Percentiles rank a stretch among this genome's conserved stretches.
Evolutionary conservation across 139 green algal genomes (phyloP).

Genomic region (Haematococcus sp.): DNA sequence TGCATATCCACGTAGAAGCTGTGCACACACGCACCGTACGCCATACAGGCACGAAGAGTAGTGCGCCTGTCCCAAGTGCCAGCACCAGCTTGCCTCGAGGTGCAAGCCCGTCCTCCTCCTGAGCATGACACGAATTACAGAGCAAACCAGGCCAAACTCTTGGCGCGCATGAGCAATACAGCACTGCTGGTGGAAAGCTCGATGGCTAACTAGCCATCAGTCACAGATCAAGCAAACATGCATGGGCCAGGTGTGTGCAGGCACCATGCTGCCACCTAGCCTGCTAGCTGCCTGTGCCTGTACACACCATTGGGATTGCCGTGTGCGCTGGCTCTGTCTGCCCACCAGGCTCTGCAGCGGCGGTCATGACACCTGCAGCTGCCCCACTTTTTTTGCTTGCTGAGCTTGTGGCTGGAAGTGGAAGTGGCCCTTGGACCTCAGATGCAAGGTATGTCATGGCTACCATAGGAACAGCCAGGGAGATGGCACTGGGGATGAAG

Average conservation of each 20-base stretch:
- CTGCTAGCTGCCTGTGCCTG: too few relatives aligned
- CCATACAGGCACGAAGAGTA: slow-evolving; percentile 73
- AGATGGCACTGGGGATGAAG: slow-evolving; percentile 43
- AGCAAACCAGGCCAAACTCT: too few relatives aligned
- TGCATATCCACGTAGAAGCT: too few relatives aligned
- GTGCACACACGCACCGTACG: slow-evolving; percentile 30
- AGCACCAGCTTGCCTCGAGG: slow-evolving; percentile 55
- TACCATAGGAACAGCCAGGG: slow-evolving; percentile 44
- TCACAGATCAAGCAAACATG: too few relatives aligned
- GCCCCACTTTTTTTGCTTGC: too few relatives aligned
- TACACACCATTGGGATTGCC: too few relatives aligned
- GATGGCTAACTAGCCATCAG: too few relatives aligned
- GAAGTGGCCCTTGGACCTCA: slow-evolving; percentile 36
- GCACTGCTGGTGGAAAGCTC: neutral
- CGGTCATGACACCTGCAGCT: too few relatives aligned
- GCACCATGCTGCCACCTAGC: too few relatives aligned
- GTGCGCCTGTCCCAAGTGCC: slow-evolving; percentile 45
- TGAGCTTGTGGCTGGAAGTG: neutral
- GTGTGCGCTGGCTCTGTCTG: too few relatives aligned
- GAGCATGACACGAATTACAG: neutral
- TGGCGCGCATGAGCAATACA: neutral
- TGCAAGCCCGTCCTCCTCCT: neutral
- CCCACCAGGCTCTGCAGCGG: too few relatives aligned
- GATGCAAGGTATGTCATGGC: slow-evolving; percentile 35
- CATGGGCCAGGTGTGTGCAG: too few relatives aligned